Base-by-base conservation (phyloP, 2,329 filamentous ascomycete genomes). In the Mollisiaceae sp. region DNA sequence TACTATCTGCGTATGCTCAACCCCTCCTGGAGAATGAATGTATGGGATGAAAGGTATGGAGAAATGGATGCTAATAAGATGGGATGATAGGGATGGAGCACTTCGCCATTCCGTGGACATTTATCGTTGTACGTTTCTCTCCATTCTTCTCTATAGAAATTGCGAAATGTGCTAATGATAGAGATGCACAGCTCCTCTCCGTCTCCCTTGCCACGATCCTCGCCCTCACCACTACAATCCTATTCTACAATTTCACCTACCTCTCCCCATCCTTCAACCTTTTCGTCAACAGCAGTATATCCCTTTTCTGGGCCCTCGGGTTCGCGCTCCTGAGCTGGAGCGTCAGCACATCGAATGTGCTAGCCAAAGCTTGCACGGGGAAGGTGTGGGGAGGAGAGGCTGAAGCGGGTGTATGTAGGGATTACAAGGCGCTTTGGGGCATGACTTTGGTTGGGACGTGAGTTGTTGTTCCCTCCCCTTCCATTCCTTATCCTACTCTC, bases 191-290 rank as follows among this genome's bases (percentile, higher is more conserved):
- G 64, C 69, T 75, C 14, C 52, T 75, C 1, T 54, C 66, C 12
- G 64, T 75, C 24, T 75, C 74, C 2, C 60, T 71, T 3, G 63
- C 63, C 8, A 75, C 71, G 4, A 60, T 75, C 9, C 36, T 67
- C 38, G 65, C 62, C 9, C 68, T 75, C 2, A 36, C 59, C 2
- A 24, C 73, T n/a, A 75, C 73, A 12, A 75, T 75, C 18, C 54
- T 70, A 18, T 59, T 75, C 1, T 75, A 75, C 61, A 73, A 74
- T 35, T 73, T 73, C 63, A 73, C 72, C 1, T 75, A 74, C 60
- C 67, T 75, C 41, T 71, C 73, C 8, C 73, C 73, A 1, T 59
- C 64, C 22, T 75, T 73, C 65, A 75, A 75, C 66, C 58, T 70
- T 24, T 39, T 72, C 5, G 65, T 73, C 1, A 75, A 75, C 38